Percentiles rank a stretch among this genome's conserved stretches.
phyloP scores from a whole-genome alignment of 1,139 yeast genomes.

The Diutina catenulata region DNA sequence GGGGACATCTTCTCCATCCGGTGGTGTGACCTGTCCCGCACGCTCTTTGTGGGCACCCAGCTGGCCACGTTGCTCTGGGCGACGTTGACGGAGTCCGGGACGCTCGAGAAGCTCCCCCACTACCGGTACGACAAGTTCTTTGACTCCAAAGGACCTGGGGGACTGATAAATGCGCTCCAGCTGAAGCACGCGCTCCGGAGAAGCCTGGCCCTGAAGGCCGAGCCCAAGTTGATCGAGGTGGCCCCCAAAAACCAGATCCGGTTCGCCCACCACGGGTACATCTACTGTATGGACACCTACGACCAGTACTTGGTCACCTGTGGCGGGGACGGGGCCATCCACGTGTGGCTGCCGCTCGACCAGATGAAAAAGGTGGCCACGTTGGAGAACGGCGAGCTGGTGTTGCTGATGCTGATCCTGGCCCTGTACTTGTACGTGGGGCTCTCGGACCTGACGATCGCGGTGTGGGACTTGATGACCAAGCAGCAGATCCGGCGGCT shows the following conservation, averaged over 20 bases:
- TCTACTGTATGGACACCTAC: constrained; percentile 51
- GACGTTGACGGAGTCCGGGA: constrained; percentile 9
- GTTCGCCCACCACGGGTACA: constrained; percentile 88
- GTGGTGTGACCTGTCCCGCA: constrained; percentile 49
- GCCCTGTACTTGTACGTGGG: constrained; percentile 74
- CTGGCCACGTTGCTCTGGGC: constrained; percentile 83
- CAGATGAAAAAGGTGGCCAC: constrained; percentile 6
- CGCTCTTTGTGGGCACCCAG: constrained; percentile 80
- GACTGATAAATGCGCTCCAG: constrained; percentile 29
- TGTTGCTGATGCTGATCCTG: constrained; percentile 52
- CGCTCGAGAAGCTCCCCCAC: constrained; percentile 50
- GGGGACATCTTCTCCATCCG: constrained; percentile 86
- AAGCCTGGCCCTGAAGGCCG: constrained; percentile 9
- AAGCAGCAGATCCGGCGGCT: constrained; percentile 56
- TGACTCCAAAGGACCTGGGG: constrained; percentile 85
- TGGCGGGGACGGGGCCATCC: constrained; percentile 84
- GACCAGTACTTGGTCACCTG: constrained; percentile 32
- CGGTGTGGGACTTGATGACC: constrained; percentile 78
- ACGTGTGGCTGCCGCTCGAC: constrained; percentile 43
- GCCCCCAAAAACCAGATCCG: constrained; percentile 52
- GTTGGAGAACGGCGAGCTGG: constrained; percentile 57
- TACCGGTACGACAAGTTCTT: constrained; percentile 77
- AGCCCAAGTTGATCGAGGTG: constrained; percentile 46
- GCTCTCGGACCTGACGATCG: constrained; percentile 55
- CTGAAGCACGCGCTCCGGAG: constrained; percentile 18